Evolutionary conservation across 2,329 filamentous ascomycete species (phyloP).

Genomic region (Cladosporium cucumerinum): DNA sequence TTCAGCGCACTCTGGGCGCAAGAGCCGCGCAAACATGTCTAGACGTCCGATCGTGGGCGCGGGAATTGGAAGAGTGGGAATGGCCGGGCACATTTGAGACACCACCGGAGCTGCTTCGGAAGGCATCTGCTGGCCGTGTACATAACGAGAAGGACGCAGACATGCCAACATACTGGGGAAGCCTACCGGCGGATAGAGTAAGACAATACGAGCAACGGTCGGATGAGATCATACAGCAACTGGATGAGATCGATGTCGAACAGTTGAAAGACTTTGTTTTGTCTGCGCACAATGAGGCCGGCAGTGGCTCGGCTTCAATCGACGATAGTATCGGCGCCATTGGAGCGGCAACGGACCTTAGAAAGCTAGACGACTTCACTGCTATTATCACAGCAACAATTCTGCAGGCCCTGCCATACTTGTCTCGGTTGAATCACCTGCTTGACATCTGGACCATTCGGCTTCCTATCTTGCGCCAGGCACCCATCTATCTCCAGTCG

Average conservation of each 20-base stretch:
- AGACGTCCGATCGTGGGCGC: slow-evolving; percentile 69
- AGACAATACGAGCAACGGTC: slow-evolving; percentile 67
- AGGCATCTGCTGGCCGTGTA: not conserved
- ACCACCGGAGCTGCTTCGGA: slow-evolving; percentile 16
- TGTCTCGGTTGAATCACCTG: slow-evolving; percentile 70
- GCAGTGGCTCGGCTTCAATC: slow-evolving; percentile 2
- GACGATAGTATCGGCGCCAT: slow-evolving; percentile 24
- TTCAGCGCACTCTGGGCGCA: slow-evolving; percentile 44
- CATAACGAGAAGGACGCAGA: slow-evolving; percentile 24
- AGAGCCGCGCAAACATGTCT: slow-evolving; percentile 68
- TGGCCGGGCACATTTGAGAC: slow-evolving; percentile 53
- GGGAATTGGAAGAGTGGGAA: slow-evolving; percentile 64
- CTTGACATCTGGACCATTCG: slow-evolving; percentile 76
- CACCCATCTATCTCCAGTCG: slow-evolving; percentile 65
- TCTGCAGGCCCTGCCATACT: slow-evolving; percentile 77
- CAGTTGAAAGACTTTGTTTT: slow-evolving; percentile 87
- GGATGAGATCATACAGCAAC: slow-evolving; percentile 66
- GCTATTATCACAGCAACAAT: slow-evolving; percentile 88
- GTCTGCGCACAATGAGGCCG: slow-evolving; percentile 63
- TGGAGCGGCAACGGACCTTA: slow-evolving; percentile 24
- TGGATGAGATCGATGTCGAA: slow-evolving; percentile 72
- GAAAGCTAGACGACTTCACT: slow-evolving; percentile 76
- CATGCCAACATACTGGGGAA: slow-evolving; percentile 61
- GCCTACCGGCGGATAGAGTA: slow-evolving; percentile 63
- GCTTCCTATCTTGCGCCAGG: slow-evolving; percentile 68